Evolutionary conservation across 2,329 filamentous ascomycete genomes (phyloP).

Genomic region (Eurotiales sp.): DNA sequence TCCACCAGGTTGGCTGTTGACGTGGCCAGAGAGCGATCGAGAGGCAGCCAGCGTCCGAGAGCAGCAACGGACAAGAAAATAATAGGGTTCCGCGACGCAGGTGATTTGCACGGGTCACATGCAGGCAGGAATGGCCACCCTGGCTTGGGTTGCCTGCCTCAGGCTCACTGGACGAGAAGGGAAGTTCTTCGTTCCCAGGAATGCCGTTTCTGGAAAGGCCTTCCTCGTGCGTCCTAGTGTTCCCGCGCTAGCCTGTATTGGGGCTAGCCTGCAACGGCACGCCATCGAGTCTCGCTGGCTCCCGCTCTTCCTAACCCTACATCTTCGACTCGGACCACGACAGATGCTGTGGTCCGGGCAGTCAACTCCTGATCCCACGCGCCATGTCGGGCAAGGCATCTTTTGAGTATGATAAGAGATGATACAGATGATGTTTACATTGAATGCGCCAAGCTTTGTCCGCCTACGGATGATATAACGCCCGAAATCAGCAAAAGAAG

Average conservation of each 20-base stretch:
- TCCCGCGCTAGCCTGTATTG: neutral
- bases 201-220: constrained; percentile 2
- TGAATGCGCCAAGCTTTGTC: neutral
- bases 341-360: no score
- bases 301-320: neutral
- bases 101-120: constrained; percentile 12
- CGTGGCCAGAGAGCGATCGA: neutral
- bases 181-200: no score
- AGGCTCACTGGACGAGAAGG: no score
- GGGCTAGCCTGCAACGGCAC: no score
- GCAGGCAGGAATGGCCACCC: constrained; percentile 1
- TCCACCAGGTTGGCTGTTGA: neutral
- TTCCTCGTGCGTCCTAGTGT: neutral
- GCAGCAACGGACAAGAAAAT: neutral
- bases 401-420: neutral
- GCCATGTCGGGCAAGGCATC: neutral
- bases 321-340: neutral
- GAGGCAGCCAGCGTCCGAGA: neutral
- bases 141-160: neutral
- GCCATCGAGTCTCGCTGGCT: no score
- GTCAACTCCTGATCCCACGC: neutral
- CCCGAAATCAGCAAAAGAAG: constrained; percentile 8
- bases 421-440: neutral
- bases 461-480: neutral
- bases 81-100: constrained; percentile 14